Base-by-base conservation (phyloP, 352 stramenopile genomes). In the Thraustochytrium sp. region DNA sequence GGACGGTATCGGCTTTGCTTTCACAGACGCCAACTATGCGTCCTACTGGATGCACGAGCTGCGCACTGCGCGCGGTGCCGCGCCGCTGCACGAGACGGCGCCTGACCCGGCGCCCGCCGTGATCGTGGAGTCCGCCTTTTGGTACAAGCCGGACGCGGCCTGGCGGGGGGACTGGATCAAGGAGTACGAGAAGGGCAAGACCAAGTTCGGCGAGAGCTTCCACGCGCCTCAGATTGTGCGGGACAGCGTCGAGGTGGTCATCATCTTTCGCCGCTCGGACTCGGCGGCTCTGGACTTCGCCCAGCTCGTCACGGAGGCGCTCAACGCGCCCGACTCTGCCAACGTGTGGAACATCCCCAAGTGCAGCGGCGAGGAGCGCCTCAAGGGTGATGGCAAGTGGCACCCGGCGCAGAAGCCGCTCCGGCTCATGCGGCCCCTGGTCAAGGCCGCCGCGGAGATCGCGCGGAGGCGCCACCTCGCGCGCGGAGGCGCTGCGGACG, bases 1-100 rank as follows among this genome's bases (percentile, higher is more conserved):
- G 13, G 68, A 80, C 21, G 68, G 68, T 18, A 80, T 80, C 51
- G 68, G 68, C 26, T 80, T 80, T 44, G 68, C 68, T 16, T 80
- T 80, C 34, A 64, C 68, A 5, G 68, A 80, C 48, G 40, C 26
- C 4, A 9, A 62, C 11, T 80, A 80, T n/a, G 48, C 38, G 5
- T 65, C 48, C 13, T 80, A 80, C 36, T 80, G 68, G 68, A 80
- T 80, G 44, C 31, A 68, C 23, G 68, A 26, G 37, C 68, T 80
- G 34, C 44, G 68, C 44, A 80, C 68, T 31, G 68, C 68, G 36
- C 42, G 68, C 5, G 68, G 68, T 42, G 68, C 62, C 5, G 23
- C 62, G 4, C 40, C 62, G 18, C 62, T 48, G 37, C 23, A 75
- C 62, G 62, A 75, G 26, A 16, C 62, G 4, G 26, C 29, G 62